Evolutionary conservation across 2,329 filamentous ascomycete genomes (phyloP).

Genomic region (Xylaria sp.): DNA sequence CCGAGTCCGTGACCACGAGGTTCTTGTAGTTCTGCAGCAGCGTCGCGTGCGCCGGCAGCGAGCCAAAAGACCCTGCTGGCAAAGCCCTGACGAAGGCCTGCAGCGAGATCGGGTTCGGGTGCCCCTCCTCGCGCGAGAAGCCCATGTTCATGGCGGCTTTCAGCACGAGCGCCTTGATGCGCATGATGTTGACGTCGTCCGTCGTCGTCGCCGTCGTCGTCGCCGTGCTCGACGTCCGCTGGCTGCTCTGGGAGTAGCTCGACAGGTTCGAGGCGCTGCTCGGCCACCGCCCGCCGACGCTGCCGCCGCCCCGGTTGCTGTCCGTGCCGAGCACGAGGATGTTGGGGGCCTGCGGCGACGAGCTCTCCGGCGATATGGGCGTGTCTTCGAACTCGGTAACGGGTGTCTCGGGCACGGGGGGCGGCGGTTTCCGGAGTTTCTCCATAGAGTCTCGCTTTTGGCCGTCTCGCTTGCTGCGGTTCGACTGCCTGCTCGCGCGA

Average conservation of each 20-base stretch:
- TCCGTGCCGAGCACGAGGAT: conserved; percentile 86
- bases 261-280: conserved; percentile 83
- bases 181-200: conserved; percentile 81
- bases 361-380: conserved; percentile 82
- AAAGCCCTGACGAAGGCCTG: conserved; percentile 81
- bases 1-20: conserved; percentile 78
- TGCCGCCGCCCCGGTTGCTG: conserved; percentile 60
- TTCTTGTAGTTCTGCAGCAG: conserved; percentile 84
- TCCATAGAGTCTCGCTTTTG: conserved; percentile 63
- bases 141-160: conserved; percentile 89
- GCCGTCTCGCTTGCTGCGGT: conserved; percentile 66
- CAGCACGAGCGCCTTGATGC: conserved; percentile 81
- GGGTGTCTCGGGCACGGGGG: conserved; percentile 82
- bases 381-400: conserved; percentile 96
- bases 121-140: conserved; percentile 71
- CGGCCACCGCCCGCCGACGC: conserved; percentile 76
- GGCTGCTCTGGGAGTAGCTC: conserved; percentile 78
- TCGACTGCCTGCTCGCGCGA: conserved; percentile 62
- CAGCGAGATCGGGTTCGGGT: conserved; percentile 64
- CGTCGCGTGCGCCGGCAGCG: conserved; percentile 73
- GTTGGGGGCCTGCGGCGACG: conserved; percentile 80
- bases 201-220: conserved; percentile 75
- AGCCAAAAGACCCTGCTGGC: conserved; percentile 81
- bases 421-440: conserved; percentile 59
- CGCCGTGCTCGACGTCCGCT: conserved; percentile 75